Evolutionary conservation across 1,284 basidiomycete genomes (phyloP).

Genomic region (Fereydounia khargensis): DNA sequence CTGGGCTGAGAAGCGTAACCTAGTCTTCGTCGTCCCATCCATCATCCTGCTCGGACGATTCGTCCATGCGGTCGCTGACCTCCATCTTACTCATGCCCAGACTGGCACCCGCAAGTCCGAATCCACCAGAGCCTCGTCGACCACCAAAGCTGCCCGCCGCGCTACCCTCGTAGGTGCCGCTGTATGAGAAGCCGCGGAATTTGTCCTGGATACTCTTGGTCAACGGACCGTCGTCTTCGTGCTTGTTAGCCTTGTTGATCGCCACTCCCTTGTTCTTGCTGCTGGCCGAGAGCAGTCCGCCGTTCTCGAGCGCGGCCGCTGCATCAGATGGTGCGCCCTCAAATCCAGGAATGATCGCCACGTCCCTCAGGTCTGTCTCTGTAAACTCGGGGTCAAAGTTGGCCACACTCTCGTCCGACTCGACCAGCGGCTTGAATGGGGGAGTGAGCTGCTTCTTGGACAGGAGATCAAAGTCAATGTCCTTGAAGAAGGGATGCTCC

Average conservation of each 20-base stretch:
- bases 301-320: conserved; percentile 10
- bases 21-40: background rate
- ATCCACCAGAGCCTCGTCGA: conserved; percentile 21
- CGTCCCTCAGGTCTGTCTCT: conserved; percentile 67
- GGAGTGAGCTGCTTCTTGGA: conserved; percentile 88
- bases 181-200: conserved; percentile 56
- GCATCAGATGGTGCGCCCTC: conserved; percentile 30
- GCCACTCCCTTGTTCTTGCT: conserved; percentile 15
- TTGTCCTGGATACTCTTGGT: conserved; percentile 53
- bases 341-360: conserved; percentile 48
- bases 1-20: too few species aligned
- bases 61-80: conserved; percentile 28
- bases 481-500: conserved; percentile 90
- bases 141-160: conserved; percentile 42
- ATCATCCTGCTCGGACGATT: too few species aligned
- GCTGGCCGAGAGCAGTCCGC: conserved; percentile 12
- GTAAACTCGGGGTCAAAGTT: conserved; percentile 99
- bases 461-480: conserved; percentile 66
- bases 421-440: conserved; percentile 95
- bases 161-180: conserved; percentile 49
- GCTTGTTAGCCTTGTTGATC: conserved; percentile 30
- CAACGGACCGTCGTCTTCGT: conserved; percentile 31
- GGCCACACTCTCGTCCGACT: conserved; percentile 93
- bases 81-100: conserved; percentile 47
- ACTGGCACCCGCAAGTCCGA: conserved; percentile 35